Percentiles rank a stretch among this genome's conserved stretches.
Conservation (phyloP, 1,284 basidiomycete species). For the Sporisorium reilianum region DNA sequence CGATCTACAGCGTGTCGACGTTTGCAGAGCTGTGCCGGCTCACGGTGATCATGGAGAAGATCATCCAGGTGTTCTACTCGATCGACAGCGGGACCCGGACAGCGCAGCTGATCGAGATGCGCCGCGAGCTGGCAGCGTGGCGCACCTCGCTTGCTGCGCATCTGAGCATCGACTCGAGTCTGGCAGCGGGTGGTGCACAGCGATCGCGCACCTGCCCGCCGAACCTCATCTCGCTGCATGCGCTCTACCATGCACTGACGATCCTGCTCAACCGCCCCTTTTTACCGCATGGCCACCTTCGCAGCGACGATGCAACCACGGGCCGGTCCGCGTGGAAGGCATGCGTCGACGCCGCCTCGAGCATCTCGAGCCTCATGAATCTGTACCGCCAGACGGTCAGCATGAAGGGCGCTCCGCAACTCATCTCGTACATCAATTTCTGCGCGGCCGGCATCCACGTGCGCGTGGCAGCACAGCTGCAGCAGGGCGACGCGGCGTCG, state of each 20-base stretch:
- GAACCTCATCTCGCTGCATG: slow-evolving; percentile 63
- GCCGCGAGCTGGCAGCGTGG: slow-evolving; percentile 43
- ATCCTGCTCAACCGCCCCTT: slow-evolving; percentile 67
- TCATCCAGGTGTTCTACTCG: slow-evolving; percentile 11
- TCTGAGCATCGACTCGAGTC: slow-evolving; percentile 38
- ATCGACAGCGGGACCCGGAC: slow-evolving; percentile 21
- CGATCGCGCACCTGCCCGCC: slow-evolving; percentile 52
- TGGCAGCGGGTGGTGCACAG: slow-evolving; percentile 19
- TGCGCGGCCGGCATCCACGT: slow-evolving; percentile 66
- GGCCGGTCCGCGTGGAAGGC: slow-evolving; percentile 53
- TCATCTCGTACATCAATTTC: slow-evolving; percentile 66
- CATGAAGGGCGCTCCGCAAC: slow-evolving; percentile 64
- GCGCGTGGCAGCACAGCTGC: slow-evolving; percentile 59
- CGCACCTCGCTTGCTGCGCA: slow-evolving; percentile 28
- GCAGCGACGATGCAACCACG: slow-evolving; percentile 32
- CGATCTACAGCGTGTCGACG: slow-evolving; percentile 62
- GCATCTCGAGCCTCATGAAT: slow-evolving; percentile 53
- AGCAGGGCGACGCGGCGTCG: slow-evolving; percentile 8
- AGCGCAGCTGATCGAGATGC: slow-evolving; percentile 54
- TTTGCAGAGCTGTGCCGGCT: slow-evolving; percentile 60
- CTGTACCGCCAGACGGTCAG: slow-evolving; percentile 60
- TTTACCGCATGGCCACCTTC: slow-evolving; percentile 52
- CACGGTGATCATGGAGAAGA: slow-evolving; percentile 62
- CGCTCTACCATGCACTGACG: slow-evolving; percentile 62
- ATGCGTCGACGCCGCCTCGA: slow-evolving; percentile 62